Evolutionary conservation across 306 rosid species (phyloP).

Genomic region (Canavalia ensiformis): DNA sequence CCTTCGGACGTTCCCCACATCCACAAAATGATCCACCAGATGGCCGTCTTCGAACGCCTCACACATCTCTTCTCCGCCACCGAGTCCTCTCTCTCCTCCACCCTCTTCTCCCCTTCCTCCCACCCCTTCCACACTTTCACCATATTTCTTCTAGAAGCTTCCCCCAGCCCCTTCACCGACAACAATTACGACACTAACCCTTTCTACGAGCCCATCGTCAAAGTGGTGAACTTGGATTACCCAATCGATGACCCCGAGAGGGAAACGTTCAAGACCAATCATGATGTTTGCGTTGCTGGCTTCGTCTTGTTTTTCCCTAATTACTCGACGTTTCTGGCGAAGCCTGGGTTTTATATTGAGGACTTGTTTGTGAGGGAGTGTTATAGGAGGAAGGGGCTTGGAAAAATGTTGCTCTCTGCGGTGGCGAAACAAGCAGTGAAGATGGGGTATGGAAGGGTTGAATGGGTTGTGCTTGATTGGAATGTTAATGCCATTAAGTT

Average conservation of each 20-base stretch:
- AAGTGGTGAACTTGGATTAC: conserved; percentile 53
- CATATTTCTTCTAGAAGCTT: conserved; percentile 79
- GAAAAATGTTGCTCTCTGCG: conserved; percentile 69
- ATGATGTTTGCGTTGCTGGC: conserved; percentile 62
- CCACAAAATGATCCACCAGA: conserved; percentile 83
- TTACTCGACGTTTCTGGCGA: conserved; percentile 67
- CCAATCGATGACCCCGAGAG: conserved; percentile 73
- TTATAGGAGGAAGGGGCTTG: conserved; percentile 81
- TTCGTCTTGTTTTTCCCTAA: conserved; percentile 85
- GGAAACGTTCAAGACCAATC: conserved; percentile 50
- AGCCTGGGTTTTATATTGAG: conserved; percentile 86
- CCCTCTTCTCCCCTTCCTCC: conserved; percentile 62
- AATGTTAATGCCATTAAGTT: conserved; percentile 76
- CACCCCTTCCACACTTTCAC: conserved; percentile 85
- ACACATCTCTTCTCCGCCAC: conserved; percentile 74
- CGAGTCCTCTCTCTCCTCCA: conserved; percentile 68
- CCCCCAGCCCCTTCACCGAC: conserved; percentile 58
- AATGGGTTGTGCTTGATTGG: conserved; percentile 94
- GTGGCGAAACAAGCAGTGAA: conserved; percentile 91
- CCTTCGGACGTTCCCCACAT: conserved; percentile 76
- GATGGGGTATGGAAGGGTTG: conserved; percentile 90
- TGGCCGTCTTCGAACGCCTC: conserved; percentile 87
- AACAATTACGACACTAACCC: conserved; percentile 23
- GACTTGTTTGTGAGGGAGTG: conserved; percentile 84
- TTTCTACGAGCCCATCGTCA: conserved; percentile 51